phyloP scores from a whole-genome alignment of 768 basidiomycete species.

The Leccinum disarticulatum region DNA sequence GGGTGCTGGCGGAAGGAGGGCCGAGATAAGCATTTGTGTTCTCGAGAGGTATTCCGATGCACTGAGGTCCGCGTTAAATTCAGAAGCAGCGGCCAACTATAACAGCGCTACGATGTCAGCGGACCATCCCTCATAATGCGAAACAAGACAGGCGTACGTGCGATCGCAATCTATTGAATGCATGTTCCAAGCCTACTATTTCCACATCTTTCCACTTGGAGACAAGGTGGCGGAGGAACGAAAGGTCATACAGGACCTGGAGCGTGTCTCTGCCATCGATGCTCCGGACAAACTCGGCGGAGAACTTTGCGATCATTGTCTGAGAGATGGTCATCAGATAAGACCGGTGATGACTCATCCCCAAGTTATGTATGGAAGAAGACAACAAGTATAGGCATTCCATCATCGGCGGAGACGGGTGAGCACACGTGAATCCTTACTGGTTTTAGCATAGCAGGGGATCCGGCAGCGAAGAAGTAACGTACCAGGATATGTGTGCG shows the following conservation, averaged over 20 bases:
- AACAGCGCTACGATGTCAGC: conserved; percentile 6
- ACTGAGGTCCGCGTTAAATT: conserved; percentile 26
- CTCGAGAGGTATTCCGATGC: conserved; percentile 48
- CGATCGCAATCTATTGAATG: conserved; percentile 25
- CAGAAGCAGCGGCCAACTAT: conserved; percentile 16
- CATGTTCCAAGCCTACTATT: conserved; percentile 25
- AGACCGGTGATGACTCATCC: conserved; percentile 40
- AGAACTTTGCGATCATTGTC: conserved; percentile 41
- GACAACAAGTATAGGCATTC: conserved; percentile 55
- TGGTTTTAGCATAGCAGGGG: conserved; percentile 13
- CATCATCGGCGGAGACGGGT: conserved; percentile 55
- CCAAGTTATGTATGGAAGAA: conserved; percentile 54
- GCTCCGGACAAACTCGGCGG: conserved; percentile 31
- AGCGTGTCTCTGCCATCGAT: conserved; percentile 31
- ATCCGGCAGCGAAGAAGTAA: conserved; percentile 2
- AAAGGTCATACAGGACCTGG: conserved; percentile 46
- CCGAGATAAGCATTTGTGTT: conserved; percentile 61
- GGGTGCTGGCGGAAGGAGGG: conserved; percentile 46
- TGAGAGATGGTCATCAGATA: conserved; percentile 38
- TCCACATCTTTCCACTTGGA: conserved; percentile 30
- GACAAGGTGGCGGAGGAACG: conserved; percentile 46
- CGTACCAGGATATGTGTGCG: conserved; percentile 14
- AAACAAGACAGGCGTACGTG: conserved; percentile 26
- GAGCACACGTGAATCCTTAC: conserved; percentile 25
- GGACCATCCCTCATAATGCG: neutral